Evolutionary conservation across 2,329 filamentous ascomycete species (phyloP), one percentile per base, ranked within the genome.

Genomic region (Penicillium sp.): DNA sequence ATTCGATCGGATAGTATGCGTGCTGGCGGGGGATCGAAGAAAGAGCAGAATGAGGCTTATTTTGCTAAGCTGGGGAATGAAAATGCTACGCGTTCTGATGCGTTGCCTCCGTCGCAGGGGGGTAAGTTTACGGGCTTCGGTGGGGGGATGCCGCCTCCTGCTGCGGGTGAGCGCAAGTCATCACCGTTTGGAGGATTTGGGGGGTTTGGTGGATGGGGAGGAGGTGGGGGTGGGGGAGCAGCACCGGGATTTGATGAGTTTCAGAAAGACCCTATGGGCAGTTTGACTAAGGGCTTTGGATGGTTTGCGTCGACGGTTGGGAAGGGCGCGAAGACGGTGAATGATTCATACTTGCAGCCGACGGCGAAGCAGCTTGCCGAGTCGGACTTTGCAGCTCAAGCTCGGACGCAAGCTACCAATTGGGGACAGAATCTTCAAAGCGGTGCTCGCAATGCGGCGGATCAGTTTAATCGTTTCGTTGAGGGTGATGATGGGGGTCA

Each of bases 41-140:
- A 88, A 67, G 75, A 79, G 26, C 81, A 81, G 62, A 89, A 97
- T 72, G 94, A 97, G 72, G 86, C 87, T 62, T 97, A 96, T 75
- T 97, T 99, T 77, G 88, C 92, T 40, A 85, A 83, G 33, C 83
- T 97, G 72, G 93, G 93, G 4, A 84, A 84, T 23, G 90, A 91
- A 57, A 99, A 99, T 71, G 90, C 92, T 5, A 78, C 80, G 34
- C 81, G 94, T 55, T 81, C 90, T 6, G 91, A 87, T 0, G 80
- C 85, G 65, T 66, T 97, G 48, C 88, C 91, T 26, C 94, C 94
- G 0, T 93, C 82, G 56, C 93, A 97, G 72, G 94, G 94, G 56
- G 94, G 94, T 10, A 97, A 96, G 75, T 99, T 91, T 70, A 83
- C 79, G 10, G 94, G 94, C 0, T 99, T 99, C 72, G 94, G 94